phyloP scores from a whole-genome alignment of 2,329 filamentous ascomycete genomes.

The Fusarium sp. region DNA sequence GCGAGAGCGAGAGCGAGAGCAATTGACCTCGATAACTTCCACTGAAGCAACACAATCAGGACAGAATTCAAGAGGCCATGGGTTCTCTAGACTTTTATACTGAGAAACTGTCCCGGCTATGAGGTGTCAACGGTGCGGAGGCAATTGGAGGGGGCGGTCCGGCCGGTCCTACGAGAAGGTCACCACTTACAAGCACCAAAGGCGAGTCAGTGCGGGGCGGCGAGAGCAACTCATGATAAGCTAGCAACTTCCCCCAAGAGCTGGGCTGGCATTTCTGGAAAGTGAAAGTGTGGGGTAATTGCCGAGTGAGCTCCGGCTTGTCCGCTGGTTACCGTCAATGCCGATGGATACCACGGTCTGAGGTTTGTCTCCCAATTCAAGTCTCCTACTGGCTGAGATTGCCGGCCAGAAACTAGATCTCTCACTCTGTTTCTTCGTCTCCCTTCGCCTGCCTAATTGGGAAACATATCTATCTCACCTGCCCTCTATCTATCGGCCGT shows the following conservation, averaged over 20 bases:
- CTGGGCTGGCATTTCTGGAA: constrained; percentile 12
- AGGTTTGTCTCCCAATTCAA: constrained; percentile 28
- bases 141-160: constrained; percentile 11
- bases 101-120: constrained; percentile 13
- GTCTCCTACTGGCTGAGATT: constrained; percentile 27
- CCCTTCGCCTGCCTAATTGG: constrained; percentile 34
- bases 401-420: constrained; percentile 4
- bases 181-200: constrained; percentile 9
- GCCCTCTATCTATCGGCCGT: not conserved
- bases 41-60: constrained; percentile 15
- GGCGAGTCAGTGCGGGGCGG: constrained; percentile 20
- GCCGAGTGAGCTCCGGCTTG: constrained; percentile 19
- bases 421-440: constrained; percentile 9
- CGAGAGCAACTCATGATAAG: constrained; percentile 32
- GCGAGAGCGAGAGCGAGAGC: not conserved
- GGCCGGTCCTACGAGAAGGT: not conserved
- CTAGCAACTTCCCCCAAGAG: constrained; percentile 6
- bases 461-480: constrained; percentile 14
- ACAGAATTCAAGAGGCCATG: constrained; percentile 10
- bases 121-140: constrained; percentile 23
- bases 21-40: constrained; percentile 22
- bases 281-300: constrained; percentile 33
- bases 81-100: constrained; percentile 27
- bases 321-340: constrained; percentile 36
- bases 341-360: constrained; percentile 29